Percentiles rank a stretch among this genome's conserved stretches.
phyloP scores from a whole-genome alignment of 441 rosid species.

The Mallotus repandus region DNA sequence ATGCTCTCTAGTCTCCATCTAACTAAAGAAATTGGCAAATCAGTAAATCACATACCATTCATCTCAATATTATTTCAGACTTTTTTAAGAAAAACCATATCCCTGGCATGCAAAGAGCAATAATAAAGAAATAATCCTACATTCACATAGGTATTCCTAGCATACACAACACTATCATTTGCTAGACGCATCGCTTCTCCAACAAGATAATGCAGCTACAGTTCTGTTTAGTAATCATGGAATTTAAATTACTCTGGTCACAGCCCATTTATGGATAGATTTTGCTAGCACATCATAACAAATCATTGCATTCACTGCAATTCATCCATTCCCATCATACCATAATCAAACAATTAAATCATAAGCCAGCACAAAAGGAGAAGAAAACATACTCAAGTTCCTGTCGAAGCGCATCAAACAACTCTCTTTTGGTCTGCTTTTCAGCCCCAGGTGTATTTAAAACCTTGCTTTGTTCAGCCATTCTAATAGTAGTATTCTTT shows the following conservation, averaged over 20 bases:
- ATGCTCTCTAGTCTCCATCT: background rate
- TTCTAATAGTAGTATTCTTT: conserved; percentile 82
- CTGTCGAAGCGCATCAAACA: conserved; percentile 89
- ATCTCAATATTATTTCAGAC: too few species aligned
- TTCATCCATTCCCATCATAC: background rate
- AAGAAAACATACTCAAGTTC: conserved; percentile 71
- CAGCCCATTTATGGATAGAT: background rate
- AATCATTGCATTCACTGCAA: background rate
- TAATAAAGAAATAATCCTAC: background rate
- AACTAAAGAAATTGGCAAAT: background rate
- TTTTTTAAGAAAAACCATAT: background rate
- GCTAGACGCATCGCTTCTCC: background rate
- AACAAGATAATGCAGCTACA: background rate
- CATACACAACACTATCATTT: background rate
- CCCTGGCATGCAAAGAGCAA: background rate
- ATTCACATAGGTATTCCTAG: background rate
- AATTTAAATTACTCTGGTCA: background rate
- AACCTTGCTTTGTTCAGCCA: conserved; percentile 94
- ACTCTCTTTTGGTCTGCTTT: conserved; percentile 95
- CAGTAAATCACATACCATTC: background rate
- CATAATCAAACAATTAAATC: background rate
- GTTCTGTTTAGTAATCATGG: background rate
- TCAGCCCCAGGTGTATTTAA: conserved; percentile 96
- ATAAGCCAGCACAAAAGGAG: background rate
- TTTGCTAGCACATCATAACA: conserved; percentile 1